phyloP scores from a whole-genome alignment of 176 grass and related monocot genomes.

The Puya raimondii region DNA sequence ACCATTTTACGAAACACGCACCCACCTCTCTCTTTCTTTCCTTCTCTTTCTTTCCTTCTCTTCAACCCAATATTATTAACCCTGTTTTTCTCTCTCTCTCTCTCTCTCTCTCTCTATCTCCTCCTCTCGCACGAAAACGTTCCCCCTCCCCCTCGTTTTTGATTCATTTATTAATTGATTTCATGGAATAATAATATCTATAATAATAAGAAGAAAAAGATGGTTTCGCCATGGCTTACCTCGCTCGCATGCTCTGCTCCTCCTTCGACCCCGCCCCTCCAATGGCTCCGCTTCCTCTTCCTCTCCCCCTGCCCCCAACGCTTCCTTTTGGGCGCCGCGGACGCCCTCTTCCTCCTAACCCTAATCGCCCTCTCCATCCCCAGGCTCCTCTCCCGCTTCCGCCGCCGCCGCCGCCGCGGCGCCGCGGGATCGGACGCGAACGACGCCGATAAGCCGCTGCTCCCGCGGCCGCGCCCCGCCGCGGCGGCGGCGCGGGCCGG shows the following conservation, averaged over 20 bases:
- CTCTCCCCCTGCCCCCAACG: constrained; percentile 66
- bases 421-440: not conserved
- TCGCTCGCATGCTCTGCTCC: constrained; percentile 13
- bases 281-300: constrained; percentile 61
- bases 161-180: too few relatives aligned
- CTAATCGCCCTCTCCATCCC: constrained; percentile 14
- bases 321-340: constrained; percentile 32
- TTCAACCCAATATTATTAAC: not conserved
- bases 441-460: constrained; percentile 43
- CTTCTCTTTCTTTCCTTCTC: too few relatives aligned
- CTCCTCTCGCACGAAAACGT: not conserved
- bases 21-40: too few relatives aligned
- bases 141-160: not conserved
- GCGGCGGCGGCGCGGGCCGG: constrained; percentile 1
- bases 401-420: not conserved
- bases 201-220: not conserved
- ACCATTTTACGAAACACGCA: too few relatives aligned
- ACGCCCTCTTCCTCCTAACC: constrained; percentile 39
- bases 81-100: not conserved
- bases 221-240: constrained; percentile 9
- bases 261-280: constrained; percentile 5
- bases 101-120: not conserved
- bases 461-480: constrained; percentile 4
- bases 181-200: not conserved
- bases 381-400: constrained; percentile 20